These are phyloP conservation scores for Ascosphaera apis DNA, from an alignment of 2,329 filamentous ascomycete genomes.

Conservation along the genomic window DNA sequence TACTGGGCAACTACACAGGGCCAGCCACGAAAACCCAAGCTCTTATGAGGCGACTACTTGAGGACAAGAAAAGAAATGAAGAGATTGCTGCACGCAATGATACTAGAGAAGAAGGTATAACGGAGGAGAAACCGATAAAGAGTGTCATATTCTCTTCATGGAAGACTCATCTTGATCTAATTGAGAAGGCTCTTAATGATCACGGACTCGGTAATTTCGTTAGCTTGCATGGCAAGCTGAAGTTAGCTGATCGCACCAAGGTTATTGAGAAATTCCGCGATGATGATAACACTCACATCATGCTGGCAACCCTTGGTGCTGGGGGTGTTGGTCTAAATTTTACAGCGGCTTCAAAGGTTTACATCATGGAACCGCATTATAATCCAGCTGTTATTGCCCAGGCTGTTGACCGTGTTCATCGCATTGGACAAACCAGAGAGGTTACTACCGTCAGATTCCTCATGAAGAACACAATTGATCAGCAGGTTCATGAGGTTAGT, in stretches of 20 bases:
- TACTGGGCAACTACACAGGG: constrained; percentile 47
- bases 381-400: constrained; percentile 91
- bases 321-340: constrained; percentile 83
- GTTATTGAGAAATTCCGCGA: constrained; percentile 61
- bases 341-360: constrained; percentile 65
- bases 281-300: constrained; percentile 47
- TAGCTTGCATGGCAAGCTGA: constrained; percentile 83
- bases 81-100: constrained; percentile 29
- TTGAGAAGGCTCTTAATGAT: constrained; percentile 54
- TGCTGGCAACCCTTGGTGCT: constrained; percentile 78
- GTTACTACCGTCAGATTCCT: constrained; percentile 77
- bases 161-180: constrained; percentile 84
- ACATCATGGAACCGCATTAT: constrained; percentile 96
- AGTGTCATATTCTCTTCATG: constrained; percentile 92
- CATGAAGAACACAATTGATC: constrained; percentile 78
- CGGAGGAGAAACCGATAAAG: constrained; percentile 52
- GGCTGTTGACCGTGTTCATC: constrained; percentile 79
- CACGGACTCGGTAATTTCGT: constrained; percentile 32
- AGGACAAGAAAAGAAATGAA: constrained; percentile 25
- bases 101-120: neutral
- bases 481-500: constrained; percentile 76
- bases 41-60: constrained; percentile 49
- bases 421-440: constrained; percentile 68
- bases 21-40: constrained; percentile 84
- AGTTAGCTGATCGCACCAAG: constrained; percentile 44